phyloP scores from a whole-genome alignment of 495 filamentous ascomycete genomes.

The Rhypophila decipiens region DNA sequence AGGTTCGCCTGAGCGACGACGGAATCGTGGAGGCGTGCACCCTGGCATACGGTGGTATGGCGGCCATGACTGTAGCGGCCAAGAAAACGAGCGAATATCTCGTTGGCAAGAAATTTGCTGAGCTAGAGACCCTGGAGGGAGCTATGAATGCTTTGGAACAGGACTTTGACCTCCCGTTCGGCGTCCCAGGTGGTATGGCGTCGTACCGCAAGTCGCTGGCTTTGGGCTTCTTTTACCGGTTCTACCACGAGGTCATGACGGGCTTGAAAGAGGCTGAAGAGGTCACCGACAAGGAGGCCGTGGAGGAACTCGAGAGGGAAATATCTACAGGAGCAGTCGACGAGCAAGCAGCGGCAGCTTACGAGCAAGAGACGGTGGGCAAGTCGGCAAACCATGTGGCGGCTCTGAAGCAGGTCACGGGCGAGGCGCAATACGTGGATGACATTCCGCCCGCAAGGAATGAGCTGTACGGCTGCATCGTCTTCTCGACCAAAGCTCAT shows the following conservation, averaged over 20 bases:
- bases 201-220: slow-evolving; percentile 89
- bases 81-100: slow-evolving; percentile 67
- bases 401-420: slow-evolving; percentile 87
- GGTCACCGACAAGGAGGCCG: slow-evolving; percentile 52
- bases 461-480: slow-evolving; percentile 80
- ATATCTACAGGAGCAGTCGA: slow-evolving; percentile 61
- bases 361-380: slow-evolving; percentile 72
- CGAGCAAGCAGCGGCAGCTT: slow-evolving; percentile 50
- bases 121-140: slow-evolving; percentile 76
- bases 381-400: slow-evolving; percentile 80
- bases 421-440: slow-evolving; percentile 93
- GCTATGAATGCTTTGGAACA: slow-evolving; percentile 78
- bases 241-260: slow-evolving; percentile 63
- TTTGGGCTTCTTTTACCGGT: slow-evolving; percentile 81
- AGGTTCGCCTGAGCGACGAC: slow-evolving; percentile 57
- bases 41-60: slow-evolving; percentile 88
- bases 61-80: slow-evolving; percentile 75
- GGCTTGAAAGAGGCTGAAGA: slow-evolving; percentile 31
- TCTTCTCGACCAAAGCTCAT: slow-evolving; percentile 83
- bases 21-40: slow-evolving; percentile 63
- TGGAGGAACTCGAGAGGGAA: slow-evolving; percentile 59
- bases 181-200: slow-evolving; percentile 93
- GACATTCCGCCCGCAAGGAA: slow-evolving; percentile 85
- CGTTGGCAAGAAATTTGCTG: slow-evolving; percentile 69
- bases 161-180: slow-evolving; percentile 79